A percentile compares a stretch with the other conserved stretches of the same genome.
phyloP scores from a whole-genome alignment of 2,329 filamentous ascomycete species.

The Eurotiales sp. region DNA sequence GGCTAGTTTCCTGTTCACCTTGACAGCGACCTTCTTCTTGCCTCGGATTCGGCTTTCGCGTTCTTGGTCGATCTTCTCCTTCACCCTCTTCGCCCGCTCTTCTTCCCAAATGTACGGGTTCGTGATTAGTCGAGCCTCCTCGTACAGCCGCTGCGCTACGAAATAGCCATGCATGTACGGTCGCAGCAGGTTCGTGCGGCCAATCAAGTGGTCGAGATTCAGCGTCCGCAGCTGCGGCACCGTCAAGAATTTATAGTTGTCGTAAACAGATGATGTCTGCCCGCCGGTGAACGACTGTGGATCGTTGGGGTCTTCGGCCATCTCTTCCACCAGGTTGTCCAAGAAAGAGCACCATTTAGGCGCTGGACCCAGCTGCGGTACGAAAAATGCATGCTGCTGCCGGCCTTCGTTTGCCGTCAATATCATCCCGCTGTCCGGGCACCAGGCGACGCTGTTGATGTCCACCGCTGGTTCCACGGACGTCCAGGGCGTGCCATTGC shows the following conservation, averaged over 20 bases:
- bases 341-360: constrained; percentile 96
- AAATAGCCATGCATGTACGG: constrained; percentile 99
- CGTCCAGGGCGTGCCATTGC: constrained; percentile 83
- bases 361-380: constrained; percentile 87
- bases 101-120: constrained; percentile 95
- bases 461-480: constrained; percentile 93
- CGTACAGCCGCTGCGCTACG: constrained; percentile 89
- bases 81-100: constrained; percentile 82
- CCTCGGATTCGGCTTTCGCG: constrained; percentile 91
- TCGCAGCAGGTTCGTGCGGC: constrained; percentile 80
- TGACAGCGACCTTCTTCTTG: constrained; percentile 82
- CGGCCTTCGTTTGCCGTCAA: constrained; percentile 95
- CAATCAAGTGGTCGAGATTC: constrained; percentile 82
- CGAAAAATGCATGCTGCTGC: constrained; percentile 92
- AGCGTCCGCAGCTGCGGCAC: constrained; percentile 78
- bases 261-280: constrained; percentile 72
- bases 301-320: constrained; percentile 76
- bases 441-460: constrained; percentile 91
- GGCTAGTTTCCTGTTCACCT: constrained; percentile 75
- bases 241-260: constrained; percentile 99
- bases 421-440: constrained; percentile 88
- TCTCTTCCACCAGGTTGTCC: constrained; percentile 96
- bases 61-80: constrained; percentile 95
- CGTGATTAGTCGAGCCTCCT: constrained; percentile 86
- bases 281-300: constrained; percentile 50